Base-by-base conservation (phyloP, 2,329 filamentous ascomycete genomes). In the Pseudogymnoascus verrucosus region DNA sequence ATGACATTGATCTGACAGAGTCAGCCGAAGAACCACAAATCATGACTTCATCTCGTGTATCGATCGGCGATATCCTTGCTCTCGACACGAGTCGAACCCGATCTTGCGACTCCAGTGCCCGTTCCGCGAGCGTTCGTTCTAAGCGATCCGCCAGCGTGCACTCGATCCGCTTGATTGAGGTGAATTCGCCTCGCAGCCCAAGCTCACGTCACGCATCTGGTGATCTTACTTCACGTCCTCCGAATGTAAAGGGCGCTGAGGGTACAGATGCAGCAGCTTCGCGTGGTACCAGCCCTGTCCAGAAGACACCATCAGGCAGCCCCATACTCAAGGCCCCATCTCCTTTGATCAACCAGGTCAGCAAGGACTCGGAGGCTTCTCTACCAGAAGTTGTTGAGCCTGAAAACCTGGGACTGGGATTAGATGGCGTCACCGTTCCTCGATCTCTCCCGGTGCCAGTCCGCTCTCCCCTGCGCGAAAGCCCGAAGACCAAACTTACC, bases 31-130 rank as follows among this genome's bases (percentile, higher is more conserved):
- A 73, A 60, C 69, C 71, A 23, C 68, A 71, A 62, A 73, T 75
- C 47, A 71, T 75, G 70, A 74, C 72, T 8, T 74, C 72, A 26
- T 71, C 71, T 21, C 69, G 73, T 14, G 65, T 75, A 8, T 74
- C 72, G 12, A 67, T 74, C 31, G 68, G 68, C 59, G 70, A 69
- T 16, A 59, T 67, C 26, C 63, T 68, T 16, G 68, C 69, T 57
- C 70, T 70, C 8, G 69, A 70, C 16, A 60, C 31, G 21, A 60
- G n/a, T 31, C 14, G 10, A 28, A 2, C 67, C 66, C 51, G 66
- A 26, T 7, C 36, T 28, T 21, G 69, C n/a, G 16, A 19, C 21
- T 26, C 28, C 31, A 19, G 36, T 26, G 60, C 69, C n/a, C 67
- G 69, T 47, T 66, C 63, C 23, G 69, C 70, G 3, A 73, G 69